phyloP scores from a whole-genome alignment of 1,284 basidiomycete genomes.

The Agaricales sp. region DNA sequence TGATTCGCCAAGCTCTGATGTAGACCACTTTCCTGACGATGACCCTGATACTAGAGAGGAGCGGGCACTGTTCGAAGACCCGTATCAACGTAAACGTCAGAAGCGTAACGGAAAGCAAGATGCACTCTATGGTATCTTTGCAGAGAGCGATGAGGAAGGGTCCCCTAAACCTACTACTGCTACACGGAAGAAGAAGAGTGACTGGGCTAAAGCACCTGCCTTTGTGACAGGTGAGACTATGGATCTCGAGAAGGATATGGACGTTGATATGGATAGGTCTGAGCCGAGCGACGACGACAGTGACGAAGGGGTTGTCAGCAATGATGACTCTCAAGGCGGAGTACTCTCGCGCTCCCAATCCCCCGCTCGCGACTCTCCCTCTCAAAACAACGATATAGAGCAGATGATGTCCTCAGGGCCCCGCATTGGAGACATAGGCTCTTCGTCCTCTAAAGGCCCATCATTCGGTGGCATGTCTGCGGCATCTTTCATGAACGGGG shows the following conservation, averaged over 20 bases:
- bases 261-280: constrained; percentile 29
- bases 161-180: constrained; percentile 19
- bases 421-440: constrained; percentile 26
- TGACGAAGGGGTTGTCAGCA: constrained; percentile 24
- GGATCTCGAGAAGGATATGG: constrained; percentile 32
- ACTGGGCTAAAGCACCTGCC: constrained; percentile 73
- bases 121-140: constrained; percentile 80
- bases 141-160: constrained; percentile 60
- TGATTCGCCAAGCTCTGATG: constrained; percentile 14
- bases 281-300: constrained; percentile 21
- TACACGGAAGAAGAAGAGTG: constrained; percentile 21
- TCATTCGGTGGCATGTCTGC: constrained; percentile 10
- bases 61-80: constrained; percentile 70
- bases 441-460: constrained; percentile 18
- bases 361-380: constrained; percentile 39
- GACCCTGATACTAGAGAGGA: constrained; percentile 71
- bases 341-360: neutral
- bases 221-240: constrained; percentile 57
- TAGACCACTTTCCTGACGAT: constrained; percentile 26
- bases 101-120: constrained; percentile 59
- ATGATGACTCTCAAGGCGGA: constrained; percentile 34
- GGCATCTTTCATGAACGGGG: constrained; percentile 28
- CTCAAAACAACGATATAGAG: constrained; percentile 37
- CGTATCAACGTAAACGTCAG: constrained; percentile 64
- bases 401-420: constrained; percentile 18